Percentiles rank a stretch among this genome's conserved stretches.
Conservation (phyloP, 1,284 basidiomycete species). For the Rhodotorula sp. region DNA sequence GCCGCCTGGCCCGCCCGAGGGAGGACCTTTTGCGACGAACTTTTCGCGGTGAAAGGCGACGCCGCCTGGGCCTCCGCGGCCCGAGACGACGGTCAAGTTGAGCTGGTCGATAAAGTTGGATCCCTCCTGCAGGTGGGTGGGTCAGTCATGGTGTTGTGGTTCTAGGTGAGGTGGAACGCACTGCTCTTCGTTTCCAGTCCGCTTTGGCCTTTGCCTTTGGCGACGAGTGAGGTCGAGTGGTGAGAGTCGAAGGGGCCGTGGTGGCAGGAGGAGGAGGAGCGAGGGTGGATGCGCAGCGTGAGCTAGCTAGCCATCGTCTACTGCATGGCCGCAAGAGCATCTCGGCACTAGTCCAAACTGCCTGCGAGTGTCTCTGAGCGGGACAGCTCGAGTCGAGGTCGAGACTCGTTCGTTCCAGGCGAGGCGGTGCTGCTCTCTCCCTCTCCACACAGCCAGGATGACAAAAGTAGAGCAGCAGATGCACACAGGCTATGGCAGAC, state of each 20-base stretch:
- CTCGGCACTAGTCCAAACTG: no score
- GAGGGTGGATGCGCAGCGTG: neutral
- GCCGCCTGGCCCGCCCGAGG: constrained; percentile 87
- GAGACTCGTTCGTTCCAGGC: no score
- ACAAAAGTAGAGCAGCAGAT: no score
- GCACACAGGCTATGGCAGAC: no score
- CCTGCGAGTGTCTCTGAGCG: no score
- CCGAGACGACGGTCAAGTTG: constrained; percentile 17
- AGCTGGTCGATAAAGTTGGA: constrained; percentile 39
- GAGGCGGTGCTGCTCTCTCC: no score
- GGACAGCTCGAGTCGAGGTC: no score
- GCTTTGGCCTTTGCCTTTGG: constrained; percentile 24
- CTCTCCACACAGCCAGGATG: no score
- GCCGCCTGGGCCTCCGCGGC: constrained; percentile 30
- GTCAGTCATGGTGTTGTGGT: rapidly evolving
- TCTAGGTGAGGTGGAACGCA: neutral
- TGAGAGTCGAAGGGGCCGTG: neutral
- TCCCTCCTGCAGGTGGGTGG: constrained; percentile 26
- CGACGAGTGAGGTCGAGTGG: neutral
- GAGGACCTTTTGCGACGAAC: constrained; percentile 71
- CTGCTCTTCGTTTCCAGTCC: constrained; percentile 38
- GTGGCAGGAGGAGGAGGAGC: neutral
- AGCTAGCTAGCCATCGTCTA: no score
- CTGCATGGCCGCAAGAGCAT: neutral
- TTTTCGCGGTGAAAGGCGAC: constrained; percentile 39